A percentile compares a stretch with the other conserved stretches of the same genome.
Conservation (phyloP, 257 asterid genomes). For the Fraxinus cuspidata region DNA sequence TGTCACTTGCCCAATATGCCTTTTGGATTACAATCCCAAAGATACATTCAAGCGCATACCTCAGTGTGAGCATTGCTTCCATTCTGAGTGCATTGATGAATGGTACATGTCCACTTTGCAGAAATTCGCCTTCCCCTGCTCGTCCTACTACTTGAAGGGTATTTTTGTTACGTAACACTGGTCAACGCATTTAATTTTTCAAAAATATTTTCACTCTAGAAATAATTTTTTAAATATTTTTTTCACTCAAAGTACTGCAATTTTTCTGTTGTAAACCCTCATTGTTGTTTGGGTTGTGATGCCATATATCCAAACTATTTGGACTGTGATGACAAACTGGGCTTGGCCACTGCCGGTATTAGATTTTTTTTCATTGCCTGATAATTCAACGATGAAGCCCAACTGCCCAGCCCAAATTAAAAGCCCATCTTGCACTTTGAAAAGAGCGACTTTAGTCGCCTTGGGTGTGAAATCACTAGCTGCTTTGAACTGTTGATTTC, state of each 20-base stretch:
- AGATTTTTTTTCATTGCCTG: too few relatives aligned
- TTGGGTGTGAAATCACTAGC: too few relatives aligned
- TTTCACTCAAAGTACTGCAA: not conserved
- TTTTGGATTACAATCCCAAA: conserved; percentile 62
- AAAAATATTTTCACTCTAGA: not conserved
- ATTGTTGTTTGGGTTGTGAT: not conserved
- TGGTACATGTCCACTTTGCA: conserved; percentile 70
- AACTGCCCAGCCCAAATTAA: too few relatives aligned
- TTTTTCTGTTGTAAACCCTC: not conserved
- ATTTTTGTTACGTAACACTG: not conserved
- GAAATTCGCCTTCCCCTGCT: conserved; percentile 57
- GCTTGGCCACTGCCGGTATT: too few relatives aligned
- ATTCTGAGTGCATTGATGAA: conserved; percentile 81
- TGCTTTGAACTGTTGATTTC: too few relatives aligned
- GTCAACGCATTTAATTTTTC: not conserved
- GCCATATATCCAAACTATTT: too few relatives aligned
- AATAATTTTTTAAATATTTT: not conserved
- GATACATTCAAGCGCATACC: conserved; percentile 68
- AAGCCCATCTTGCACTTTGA: too few relatives aligned
- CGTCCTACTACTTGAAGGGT: conserved; percentile 2
- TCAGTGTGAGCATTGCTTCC: conserved; percentile 78
- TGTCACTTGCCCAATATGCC: conserved; percentile 72
- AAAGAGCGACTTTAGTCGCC: too few relatives aligned
- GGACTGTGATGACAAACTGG: too few relatives aligned
- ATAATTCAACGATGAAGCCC: too few relatives aligned